Percentiles rank a stretch among this genome's conserved stretches.
These are phyloP conservation scores for Tolypocladium nubicola DNA, from an alignment of 2,329 filamentous ascomycete species.

Conservation along the genomic window DNA sequence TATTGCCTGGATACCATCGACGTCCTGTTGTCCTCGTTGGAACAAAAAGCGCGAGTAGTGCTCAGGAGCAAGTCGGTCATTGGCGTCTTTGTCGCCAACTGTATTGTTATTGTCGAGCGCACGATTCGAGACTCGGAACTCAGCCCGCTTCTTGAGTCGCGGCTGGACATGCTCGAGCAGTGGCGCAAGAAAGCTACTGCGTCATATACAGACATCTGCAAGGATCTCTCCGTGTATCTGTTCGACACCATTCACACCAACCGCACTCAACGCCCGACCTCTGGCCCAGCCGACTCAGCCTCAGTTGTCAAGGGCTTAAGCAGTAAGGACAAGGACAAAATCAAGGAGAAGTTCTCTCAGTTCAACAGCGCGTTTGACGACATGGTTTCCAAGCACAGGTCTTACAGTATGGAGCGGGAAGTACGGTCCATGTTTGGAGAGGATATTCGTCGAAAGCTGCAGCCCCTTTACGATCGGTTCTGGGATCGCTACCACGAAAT, in stretches of 20 bases:
- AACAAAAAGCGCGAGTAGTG: conserved; percentile 60
- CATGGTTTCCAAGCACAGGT: conserved; percentile 71
- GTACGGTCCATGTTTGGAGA: conserved; percentile 70
- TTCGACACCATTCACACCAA: conserved; percentile 90
- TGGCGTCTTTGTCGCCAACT: conserved; percentile 88
- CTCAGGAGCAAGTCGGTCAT: conserved; percentile 69
- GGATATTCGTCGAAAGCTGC: conserved; percentile 84
- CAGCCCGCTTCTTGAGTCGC: conserved; percentile 55
- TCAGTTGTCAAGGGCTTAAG: conserved; percentile 74
- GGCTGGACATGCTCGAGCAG: conserved; percentile 58
- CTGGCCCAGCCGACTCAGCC: conserved; percentile 67
- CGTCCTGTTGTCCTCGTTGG: conserved; percentile 61
- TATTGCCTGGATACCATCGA: conserved; percentile 89
- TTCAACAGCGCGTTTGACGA: conserved; percentile 92
- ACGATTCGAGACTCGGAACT: conserved; percentile 77
- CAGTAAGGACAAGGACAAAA: conserved; percentile 88
- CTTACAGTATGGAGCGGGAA: conserved; percentile 81
- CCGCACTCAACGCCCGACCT: conserved; percentile 60
- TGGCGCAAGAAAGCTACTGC: conserved; percentile 82
- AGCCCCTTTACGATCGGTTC: conserved; percentile 89
- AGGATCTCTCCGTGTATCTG: conserved; percentile 73
- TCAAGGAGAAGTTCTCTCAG: conserved; percentile 89
- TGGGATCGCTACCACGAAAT: conserved; percentile 97
- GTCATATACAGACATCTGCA: conserved; percentile 79
- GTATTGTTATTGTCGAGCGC: conserved; percentile 71